These are phyloP conservation scores for Alternaria angustiovoidea DNA, from an alignment of 2,329 filamentous ascomycete genomes.

Conservation along the genomic window DNA sequence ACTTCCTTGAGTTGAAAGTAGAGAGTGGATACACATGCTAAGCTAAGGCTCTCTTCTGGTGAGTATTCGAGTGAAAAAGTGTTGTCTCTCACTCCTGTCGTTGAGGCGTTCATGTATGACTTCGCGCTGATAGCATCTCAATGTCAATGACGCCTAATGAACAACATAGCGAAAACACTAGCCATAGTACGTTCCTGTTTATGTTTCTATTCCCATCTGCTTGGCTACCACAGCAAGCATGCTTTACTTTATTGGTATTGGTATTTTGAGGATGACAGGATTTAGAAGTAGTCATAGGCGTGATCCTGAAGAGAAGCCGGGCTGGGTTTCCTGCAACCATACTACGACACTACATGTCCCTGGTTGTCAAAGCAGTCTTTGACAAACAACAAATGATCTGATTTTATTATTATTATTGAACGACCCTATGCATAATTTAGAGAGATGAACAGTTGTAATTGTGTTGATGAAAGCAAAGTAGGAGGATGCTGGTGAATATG, in stretches of 20 bases:
- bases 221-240: neutral
- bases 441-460: neutral
- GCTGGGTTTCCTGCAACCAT: neutral
- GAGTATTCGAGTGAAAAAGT: neutral
- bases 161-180: no score
- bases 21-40: neutral
- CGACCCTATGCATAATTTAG: neutral
- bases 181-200: neutral
- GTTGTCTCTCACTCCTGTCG: neutral
- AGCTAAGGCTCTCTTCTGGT: neutral
- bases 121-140: neutral
- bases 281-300: neutral
- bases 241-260: neutral
- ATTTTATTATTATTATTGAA: no score
- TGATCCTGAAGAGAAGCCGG: neutral
- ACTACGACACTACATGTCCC: neutral
- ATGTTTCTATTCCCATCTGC: neutral
- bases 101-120: neutral
- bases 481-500: neutral
- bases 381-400: no score
- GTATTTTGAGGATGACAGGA: neutral
- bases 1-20: no score
- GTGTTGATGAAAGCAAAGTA: neutral
- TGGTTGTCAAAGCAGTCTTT: neutral
- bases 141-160: no score